Percentiles rank a stretch among this genome's conserved stretches.
These are phyloP conservation scores for Venturia effusa DNA, from an alignment of 2,329 filamentous ascomycete species.

Conservation along the genomic window DNA sequence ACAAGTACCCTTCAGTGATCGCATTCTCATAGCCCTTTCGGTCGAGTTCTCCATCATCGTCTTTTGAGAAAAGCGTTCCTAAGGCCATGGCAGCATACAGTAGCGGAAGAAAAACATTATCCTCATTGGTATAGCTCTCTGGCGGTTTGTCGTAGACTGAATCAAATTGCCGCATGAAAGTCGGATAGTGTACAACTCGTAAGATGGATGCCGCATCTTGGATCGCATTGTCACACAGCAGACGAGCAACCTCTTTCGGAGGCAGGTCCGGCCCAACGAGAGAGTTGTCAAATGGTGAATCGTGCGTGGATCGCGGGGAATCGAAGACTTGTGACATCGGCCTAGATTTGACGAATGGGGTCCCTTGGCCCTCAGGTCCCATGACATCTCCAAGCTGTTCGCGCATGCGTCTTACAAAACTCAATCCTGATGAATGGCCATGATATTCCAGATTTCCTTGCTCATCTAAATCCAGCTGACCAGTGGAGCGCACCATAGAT, in stretches of 20 bases:
- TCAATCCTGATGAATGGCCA: slow-evolving; percentile 81
- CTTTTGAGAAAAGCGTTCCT: slow-evolving; percentile 35
- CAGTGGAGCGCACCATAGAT: slow-evolving; percentile 91
- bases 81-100: slow-evolving; percentile 38
- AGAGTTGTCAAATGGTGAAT: slow-evolving; percentile 51
- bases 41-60: slow-evolving; percentile 25
- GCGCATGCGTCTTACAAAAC: slow-evolving; percentile 78
- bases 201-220: slow-evolving; percentile 53
- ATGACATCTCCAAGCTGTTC: slow-evolving; percentile 76
- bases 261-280: slow-evolving; percentile 54
- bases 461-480: slow-evolving; percentile 84
- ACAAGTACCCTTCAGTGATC: slow-evolving; percentile 35
- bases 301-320: slow-evolving; percentile 53
- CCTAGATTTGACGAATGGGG: slow-evolving; percentile 46
- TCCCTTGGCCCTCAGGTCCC: slow-evolving; percentile 47
- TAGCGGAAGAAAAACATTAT: slow-evolving; percentile 37
- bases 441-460: slow-evolving; percentile 91
- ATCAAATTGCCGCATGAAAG: slow-evolving; percentile 69
- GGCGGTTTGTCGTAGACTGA: slow-evolving; percentile 59
- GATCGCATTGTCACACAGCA: slow-evolving; percentile 48
- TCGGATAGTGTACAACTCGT: slow-evolving; percentile 69
- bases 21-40: slow-evolving; percentile 33
- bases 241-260: slow-evolving; percentile 43
- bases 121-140: slow-evolving; percentile 34
- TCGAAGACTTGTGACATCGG: slow-evolving; percentile 52